Evolutionary conservation across 2,329 filamentous ascomycete genomes (phyloP).

Genomic region (Alternaria arbusti): DNA sequence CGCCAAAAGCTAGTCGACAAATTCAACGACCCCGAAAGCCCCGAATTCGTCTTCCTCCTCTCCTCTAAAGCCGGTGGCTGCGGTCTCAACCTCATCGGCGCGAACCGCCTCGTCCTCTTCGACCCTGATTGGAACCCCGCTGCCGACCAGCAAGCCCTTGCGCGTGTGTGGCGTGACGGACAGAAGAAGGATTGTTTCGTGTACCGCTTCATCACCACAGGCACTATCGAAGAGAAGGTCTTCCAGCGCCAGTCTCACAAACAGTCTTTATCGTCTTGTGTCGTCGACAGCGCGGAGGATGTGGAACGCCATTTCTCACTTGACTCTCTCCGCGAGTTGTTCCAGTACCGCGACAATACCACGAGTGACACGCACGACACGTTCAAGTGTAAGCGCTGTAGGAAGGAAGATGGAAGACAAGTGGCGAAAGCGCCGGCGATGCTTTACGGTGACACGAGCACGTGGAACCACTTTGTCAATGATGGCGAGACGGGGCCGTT

Average conservation of each 20-base stretch:
- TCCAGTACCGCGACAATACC: conserved; percentile 87
- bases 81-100: conserved; percentile 92
- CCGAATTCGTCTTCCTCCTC: conserved; percentile 93
- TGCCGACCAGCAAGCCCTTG: conserved; percentile 94
- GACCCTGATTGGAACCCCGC: conserved; percentile 97
- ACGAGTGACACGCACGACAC: conserved; percentile 96
- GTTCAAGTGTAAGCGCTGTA: conserved; percentile 97
- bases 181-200: conserved; percentile 99
- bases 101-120: conserved; percentile 92
- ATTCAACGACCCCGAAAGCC: conserved; percentile 91
- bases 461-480: conserved; percentile 98
- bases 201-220: conserved; percentile 98
- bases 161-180: conserved; percentile 97
- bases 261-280: conserved; percentile 92
- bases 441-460: conserved; percentile 96
- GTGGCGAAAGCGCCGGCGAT: conserved; percentile 90
- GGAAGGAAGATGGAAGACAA: conserved; percentile 80
- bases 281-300: conserved; percentile 95
- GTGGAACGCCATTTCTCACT: conserved; percentile 96
- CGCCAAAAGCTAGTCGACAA: conserved; percentile 96
- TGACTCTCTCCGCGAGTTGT: conserved; percentile 88
- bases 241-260: conserved; percentile 99
- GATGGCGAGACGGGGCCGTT: conserved; percentile 70
- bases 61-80: conserved; percentile 97
- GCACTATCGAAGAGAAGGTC: conserved; percentile 98